A percentile compares a stretch with the other conserved stretches of the same genome.
Conservation (phyloP, 148 eudicot species). For the Cornus suecica region DNA sequence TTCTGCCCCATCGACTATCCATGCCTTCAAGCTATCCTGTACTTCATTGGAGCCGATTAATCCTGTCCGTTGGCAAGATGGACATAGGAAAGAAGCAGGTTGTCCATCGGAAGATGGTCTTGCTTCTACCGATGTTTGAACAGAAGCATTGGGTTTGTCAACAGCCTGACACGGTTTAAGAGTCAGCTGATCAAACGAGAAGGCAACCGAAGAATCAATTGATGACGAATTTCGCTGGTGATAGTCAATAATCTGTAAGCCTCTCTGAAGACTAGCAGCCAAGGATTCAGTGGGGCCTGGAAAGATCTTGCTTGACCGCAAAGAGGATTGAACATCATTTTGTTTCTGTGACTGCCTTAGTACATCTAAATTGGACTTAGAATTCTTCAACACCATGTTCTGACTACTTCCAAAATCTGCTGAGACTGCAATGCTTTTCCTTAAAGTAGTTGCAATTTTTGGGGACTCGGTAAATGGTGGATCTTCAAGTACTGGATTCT, state of each 20-base stretch:
- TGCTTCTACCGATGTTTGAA: conserved; percentile 47
- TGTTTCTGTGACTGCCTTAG: conserved; percentile 32
- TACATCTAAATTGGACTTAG: conserved; percentile 37
- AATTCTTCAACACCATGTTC: conserved; percentile 34
- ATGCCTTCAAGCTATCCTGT: conserved; percentile 38
- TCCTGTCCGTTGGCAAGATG: conserved; percentile 47
- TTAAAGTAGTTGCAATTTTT: conserved; percentile 47
- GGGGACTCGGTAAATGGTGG: conserved; percentile 85
- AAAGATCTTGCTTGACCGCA: conserved; percentile 66
- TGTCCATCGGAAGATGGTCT: conserved; percentile 27
- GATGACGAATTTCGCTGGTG: conserved; percentile 63
- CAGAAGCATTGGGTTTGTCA: conserved; percentile 63
- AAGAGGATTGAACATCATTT: conserved; percentile 61
- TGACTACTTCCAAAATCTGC: conserved; percentile 34
- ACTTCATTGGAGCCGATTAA: conserved; percentile 29
- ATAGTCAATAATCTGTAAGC: conserved; percentile 72
- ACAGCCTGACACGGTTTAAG: conserved; percentile 61
- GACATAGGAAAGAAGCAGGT: conserved; percentile 47
- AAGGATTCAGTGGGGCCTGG: conserved; percentile 76
- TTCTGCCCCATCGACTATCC: conserved; percentile 26
- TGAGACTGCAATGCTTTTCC: conserved; percentile 53
- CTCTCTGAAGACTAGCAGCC: conserved; percentile 89
- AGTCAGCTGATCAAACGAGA: conserved; percentile 88
- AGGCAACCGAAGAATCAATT: conserved; percentile 59
- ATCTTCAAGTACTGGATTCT: conserved; percentile 53